phyloP scores from a whole-genome alignment of 1,284 basidiomycete genomes.

The Rhodotorula sp. region DNA sequence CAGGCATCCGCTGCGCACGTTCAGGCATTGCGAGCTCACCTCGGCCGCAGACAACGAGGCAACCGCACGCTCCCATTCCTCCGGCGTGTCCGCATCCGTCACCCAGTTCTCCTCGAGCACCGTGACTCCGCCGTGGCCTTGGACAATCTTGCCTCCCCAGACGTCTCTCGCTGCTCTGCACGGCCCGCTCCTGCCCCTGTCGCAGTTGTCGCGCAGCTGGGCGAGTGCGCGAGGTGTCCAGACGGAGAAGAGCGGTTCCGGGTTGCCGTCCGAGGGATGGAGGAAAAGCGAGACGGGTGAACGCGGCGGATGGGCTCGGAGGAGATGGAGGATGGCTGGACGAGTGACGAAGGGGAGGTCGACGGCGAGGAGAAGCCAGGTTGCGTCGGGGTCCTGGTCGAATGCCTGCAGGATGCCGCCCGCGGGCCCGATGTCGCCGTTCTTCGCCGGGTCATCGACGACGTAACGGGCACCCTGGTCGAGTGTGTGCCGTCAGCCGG shows the following conservation, averaged over 20 bases:
- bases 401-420: conserved; percentile 8
- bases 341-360: conserved; percentile 13
- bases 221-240: conserved; percentile 8
- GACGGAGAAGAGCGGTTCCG: conserved; percentile 18
- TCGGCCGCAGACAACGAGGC: neutral
- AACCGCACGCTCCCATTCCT: conserved; percentile 7
- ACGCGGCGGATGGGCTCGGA: neutral
- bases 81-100: conserved; percentile 15
- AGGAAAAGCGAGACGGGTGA: conserved; percentile 14
- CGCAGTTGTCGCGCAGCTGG: conserved; percentile 9
- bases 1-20: too few species aligned
- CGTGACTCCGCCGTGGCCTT: conserved; percentile 9
- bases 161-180: conserved; percentile 14
- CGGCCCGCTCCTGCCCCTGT: conserved; percentile 9
- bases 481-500: neutral
- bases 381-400: neutral
- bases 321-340: conserved; percentile 5
- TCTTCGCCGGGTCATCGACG: neutral
- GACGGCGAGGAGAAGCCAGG: conserved; percentile 20
- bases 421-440: conserved; percentile 17
- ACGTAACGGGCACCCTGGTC: neutral
- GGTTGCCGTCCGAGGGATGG: conserved; percentile 8
- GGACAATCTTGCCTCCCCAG: conserved; percentile 10
- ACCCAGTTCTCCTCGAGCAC: conserved; percentile 9
- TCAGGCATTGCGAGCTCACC: neutral